These are phyloP conservation scores for Cryptomeria japonica DNA, from an alignment of 75 land plant genomes.

Conservation along the genomic window DNA sequence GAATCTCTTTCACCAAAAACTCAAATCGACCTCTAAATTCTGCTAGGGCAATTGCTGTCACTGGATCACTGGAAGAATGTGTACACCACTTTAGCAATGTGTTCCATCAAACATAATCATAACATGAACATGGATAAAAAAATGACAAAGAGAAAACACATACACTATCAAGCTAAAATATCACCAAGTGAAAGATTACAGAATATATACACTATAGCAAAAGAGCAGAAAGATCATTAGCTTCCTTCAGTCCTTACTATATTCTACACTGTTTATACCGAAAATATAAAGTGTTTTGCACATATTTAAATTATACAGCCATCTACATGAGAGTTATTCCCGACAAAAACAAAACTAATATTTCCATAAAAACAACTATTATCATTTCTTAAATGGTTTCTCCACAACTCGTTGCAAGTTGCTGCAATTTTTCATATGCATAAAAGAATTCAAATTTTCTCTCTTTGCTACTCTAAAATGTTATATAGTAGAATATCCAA, in stretches of 20 bases:
- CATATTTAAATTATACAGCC: neutral
- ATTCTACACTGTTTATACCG: neutral
- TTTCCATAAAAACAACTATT: neutral
- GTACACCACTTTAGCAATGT: neutral
- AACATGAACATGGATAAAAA: neutral
- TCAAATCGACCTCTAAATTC: neutral
- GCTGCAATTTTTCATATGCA: neutral
- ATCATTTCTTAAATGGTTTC: neutral
- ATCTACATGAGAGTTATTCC: neutral
- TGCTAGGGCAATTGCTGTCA: neutral
- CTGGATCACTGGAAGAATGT: neutral
- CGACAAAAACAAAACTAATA: neutral
- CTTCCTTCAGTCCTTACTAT: neutral
- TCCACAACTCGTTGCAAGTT: neutral
- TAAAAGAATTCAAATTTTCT: neutral
- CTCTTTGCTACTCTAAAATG: neutral
- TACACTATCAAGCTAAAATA: neutral
- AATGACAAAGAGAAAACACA: neutral
- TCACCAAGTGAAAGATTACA: neutral
- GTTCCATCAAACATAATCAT: neutral
- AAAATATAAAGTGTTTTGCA: neutral
- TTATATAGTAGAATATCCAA: neutral
- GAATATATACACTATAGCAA: neutral
- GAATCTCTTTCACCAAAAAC: constrained; percentile 3
- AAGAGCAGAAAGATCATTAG: neutral